Evolutionary conservation across 2,329 filamentous ascomycete genomes (phyloP).

Genomic region (Basipetospora chlamydospora): DNA sequence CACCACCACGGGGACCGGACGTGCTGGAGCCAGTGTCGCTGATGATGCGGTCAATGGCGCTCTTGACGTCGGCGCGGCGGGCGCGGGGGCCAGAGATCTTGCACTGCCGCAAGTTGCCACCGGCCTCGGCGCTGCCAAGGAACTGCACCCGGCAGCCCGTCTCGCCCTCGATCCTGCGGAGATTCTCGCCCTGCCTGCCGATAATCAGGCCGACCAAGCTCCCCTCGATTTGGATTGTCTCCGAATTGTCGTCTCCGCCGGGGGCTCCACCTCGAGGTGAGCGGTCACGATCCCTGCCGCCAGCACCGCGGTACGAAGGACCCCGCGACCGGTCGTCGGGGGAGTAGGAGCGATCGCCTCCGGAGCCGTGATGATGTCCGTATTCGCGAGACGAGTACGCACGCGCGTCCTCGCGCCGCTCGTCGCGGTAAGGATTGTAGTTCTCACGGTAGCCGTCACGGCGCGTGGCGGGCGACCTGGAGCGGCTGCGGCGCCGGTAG

Average conservation of each 20-base stretch:
- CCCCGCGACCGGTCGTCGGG: conserved; percentile 29
- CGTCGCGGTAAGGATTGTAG: conserved; percentile 73
- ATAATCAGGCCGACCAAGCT: conserved; percentile 82
- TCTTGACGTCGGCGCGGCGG: conserved; percentile 62
- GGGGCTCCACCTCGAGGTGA: conserved; percentile 46
- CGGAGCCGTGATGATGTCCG: conserved; percentile 15
- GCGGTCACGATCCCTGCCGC: conserved; percentile 37
- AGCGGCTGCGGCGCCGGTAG: conserved; percentile 38
- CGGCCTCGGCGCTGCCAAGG: conserved; percentile 60
- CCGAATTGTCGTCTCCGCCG: conserved; percentile 50
- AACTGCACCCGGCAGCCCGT: conserved; percentile 80
- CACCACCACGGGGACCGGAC: neutral
- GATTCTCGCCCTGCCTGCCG: conserved; percentile 76
- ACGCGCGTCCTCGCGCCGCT: conserved; percentile 56
- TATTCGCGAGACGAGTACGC: conserved; percentile 25
- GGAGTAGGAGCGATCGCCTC: conserved; percentile 61
- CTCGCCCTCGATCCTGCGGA: conserved; percentile 71
- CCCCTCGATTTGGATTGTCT: conserved; percentile 77
- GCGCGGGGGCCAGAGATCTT: conserved; percentile 65
- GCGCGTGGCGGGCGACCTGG: conserved; percentile 53
- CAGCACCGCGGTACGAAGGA: conserved; percentile 42
- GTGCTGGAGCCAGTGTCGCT: conserved; percentile 48
- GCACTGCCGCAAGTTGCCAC: conserved; percentile 58
- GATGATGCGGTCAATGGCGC: conserved; percentile 75
- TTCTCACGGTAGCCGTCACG: conserved; percentile 61